phyloP scores from a whole-genome alignment of 129 eudicot species.

The Lactuca saligna region DNA sequence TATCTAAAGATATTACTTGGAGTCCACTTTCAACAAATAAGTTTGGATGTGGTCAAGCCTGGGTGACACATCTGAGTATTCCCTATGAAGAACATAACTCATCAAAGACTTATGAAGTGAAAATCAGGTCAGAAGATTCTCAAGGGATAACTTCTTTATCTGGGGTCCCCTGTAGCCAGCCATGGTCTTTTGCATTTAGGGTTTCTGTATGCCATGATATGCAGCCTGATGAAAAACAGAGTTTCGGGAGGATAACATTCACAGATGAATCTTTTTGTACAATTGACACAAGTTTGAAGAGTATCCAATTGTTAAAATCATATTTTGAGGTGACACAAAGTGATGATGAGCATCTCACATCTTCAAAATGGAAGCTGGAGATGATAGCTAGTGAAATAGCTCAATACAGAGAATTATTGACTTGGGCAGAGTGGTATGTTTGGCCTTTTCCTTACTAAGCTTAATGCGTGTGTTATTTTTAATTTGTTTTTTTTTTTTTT shows the following conservation, averaged over 20 bases:
- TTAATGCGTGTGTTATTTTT: not conserved
- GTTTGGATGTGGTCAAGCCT: slow-evolving; percentile 50
- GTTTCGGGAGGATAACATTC: slow-evolving; percentile 42
- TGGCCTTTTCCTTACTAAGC: not conserved
- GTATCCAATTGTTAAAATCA: slow-evolving; percentile 23
- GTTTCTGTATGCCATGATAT: slow-evolving; percentile 40
- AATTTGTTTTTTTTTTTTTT: not conserved
- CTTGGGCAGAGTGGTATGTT: slow-evolving; percentile 64
- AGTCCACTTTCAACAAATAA: slow-evolving; percentile 63
- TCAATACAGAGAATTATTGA: slow-evolving; percentile 61
- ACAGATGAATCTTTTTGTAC: slow-evolving; percentile 44
- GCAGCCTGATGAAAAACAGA: slow-evolving; percentile 31
- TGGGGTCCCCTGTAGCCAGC: slow-evolving; percentile 42
- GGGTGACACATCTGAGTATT: slow-evolving; percentile 60
- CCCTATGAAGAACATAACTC: slow-evolving; percentile 39
- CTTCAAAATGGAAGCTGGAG: slow-evolving; percentile 54
- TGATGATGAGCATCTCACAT: slow-evolving; percentile 30
- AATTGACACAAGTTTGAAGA: slow-evolving; percentile 33
- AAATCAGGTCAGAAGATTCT: slow-evolving; percentile 45
- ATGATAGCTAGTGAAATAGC: slow-evolving; percentile 61
- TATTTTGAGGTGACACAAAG: slow-evolving; percentile 32
- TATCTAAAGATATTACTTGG: slow-evolving; percentile 47
- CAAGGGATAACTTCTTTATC: slow-evolving; percentile 55
- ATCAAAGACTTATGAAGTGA: slow-evolving; percentile 46
- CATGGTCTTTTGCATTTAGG: slow-evolving; percentile 44